Percentiles rank a stretch among this genome's conserved stretches.
phyloP scores from a whole-genome alignment of 805 yeast species.

The Kodamaea kaohsiungensis region DNA sequence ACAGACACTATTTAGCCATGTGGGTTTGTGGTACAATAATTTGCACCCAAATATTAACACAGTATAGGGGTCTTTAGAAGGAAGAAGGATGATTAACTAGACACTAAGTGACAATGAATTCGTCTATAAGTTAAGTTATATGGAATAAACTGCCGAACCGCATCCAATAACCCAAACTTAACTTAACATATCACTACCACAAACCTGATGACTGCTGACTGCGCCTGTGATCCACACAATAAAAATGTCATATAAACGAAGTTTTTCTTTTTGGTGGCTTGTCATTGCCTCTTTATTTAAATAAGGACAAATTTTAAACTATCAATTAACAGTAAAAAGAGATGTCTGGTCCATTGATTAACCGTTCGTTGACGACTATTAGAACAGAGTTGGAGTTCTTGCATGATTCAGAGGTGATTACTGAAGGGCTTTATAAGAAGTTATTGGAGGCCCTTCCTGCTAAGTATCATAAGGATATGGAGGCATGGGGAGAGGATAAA shows the following conservation, averaged over 20 bases:
- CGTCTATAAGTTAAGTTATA: no score
- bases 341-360: conserved; percentile 61
- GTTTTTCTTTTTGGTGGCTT: background rate
- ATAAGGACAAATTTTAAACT: background rate
- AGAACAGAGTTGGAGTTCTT: conserved; percentile 81
- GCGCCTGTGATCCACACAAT: background rate
- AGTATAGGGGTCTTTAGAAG: no score
- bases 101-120: no score
- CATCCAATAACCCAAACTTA: background rate
- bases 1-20: no score
- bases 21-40: background rate
- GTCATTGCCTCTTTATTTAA: background rate
- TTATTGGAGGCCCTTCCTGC: conserved; percentile 56
- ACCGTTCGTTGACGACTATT: conserved; percentile 75
- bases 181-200: background rate
- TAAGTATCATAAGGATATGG: conserved; percentile 52
- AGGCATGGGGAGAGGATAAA: conserved; percentile 47
- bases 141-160: background rate
- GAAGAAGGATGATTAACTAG: no score
- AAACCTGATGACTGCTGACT: background rate
- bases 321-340: background rate
- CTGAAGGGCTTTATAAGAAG: conserved; percentile 53
- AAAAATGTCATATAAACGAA: background rate
- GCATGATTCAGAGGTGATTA: conserved; percentile 70
- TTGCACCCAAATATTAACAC: background rate